Percentiles rank a stretch among this genome's conserved stretches.
phyloP scores from a whole-genome alignment of 2,329 filamentous ascomycete genomes.

The Leptographium wingfieldii region DNA sequence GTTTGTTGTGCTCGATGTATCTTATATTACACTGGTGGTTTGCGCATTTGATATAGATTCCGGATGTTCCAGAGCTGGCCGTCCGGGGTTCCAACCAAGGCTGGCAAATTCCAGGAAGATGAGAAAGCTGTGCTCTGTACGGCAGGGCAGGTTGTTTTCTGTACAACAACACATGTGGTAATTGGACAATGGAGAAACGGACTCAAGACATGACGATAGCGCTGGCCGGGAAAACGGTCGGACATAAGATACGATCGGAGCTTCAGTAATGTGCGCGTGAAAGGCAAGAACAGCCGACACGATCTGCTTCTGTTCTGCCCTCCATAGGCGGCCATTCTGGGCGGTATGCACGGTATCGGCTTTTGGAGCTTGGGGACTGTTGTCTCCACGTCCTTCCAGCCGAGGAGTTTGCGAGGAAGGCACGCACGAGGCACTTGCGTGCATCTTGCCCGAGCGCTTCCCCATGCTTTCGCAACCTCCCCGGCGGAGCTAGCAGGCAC shows the following conservation, averaged over 20 bases:
- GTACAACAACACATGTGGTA: no score
- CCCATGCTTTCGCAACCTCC: neutral
- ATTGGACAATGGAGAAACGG: no score
- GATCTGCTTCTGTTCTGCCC: neutral
- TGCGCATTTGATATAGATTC: neutral
- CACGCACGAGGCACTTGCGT: neutral
- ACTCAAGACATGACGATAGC: neutral
- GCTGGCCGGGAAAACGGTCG: neutral
- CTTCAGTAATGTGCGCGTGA: conserved; percentile 4
- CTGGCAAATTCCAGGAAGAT: neutral
- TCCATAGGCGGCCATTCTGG: neutral
- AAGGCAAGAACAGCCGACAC: conserved; percentile 1
- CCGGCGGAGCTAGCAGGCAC: neutral
- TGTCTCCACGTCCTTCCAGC: neutral
- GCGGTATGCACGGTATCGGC: no score
- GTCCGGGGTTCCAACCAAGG: neutral
- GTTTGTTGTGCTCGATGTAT: neutral
- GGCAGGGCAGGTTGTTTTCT: neutral
- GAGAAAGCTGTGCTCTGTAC: neutral
- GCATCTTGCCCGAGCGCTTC: neutral
- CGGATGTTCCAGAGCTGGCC: neutral
- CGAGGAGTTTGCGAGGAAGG: neutral
- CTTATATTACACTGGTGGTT: neutral
- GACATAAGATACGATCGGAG: conserved; percentile 14
- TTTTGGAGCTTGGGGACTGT: no score